These are phyloP conservation scores for Kwoniella dejecticola DNA, from an alignment of 768 basidiomycete genomes.

Conservation along the genomic window DNA sequence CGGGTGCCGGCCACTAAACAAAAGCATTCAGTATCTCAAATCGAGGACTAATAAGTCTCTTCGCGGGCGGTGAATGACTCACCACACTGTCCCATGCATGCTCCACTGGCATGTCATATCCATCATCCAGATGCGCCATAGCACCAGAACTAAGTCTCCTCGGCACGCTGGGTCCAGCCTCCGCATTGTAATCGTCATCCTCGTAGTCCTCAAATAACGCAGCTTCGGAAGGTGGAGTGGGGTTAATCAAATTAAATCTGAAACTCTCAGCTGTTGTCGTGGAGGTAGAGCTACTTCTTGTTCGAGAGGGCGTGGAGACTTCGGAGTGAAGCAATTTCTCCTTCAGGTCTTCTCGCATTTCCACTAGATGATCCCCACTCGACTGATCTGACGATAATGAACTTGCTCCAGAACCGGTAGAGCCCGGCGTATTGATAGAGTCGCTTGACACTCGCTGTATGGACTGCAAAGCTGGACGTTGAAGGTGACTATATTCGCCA, in stretches of 20 bases:
- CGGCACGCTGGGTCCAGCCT: constrained; percentile 17
- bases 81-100: constrained; percentile 51
- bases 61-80: constrained; percentile 4
- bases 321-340: constrained; percentile 28
- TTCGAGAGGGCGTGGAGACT: constrained; percentile 13
- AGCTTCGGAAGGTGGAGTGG: constrained; percentile 40
- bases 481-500: constrained; percentile 1
- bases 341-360: constrained; percentile 40
- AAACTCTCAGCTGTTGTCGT: constrained; percentile 9
- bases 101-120: constrained; percentile 17
- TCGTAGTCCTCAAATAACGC: constrained; percentile 3
- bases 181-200: not conserved
- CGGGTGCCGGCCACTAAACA: constrained; percentile 47
- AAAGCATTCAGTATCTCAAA: too few relatives aligned
- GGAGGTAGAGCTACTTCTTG: constrained; percentile 10
- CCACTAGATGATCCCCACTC: constrained; percentile 39
- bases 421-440: constrained; percentile 26
- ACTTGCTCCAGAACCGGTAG: constrained; percentile 21
- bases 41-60: too few relatives aligned
- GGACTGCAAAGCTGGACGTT: constrained; percentile 24
- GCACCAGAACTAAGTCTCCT: constrained; percentile 14
- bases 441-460: constrained; percentile 32
- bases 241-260: constrained; percentile 26
- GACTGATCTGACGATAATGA: constrained; percentile 22
- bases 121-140: constrained; percentile 12